Evolutionary conservation across 495 filamentous ascomycete species (phyloP).

Genomic region (Eremomyces bilateralis): DNA sequence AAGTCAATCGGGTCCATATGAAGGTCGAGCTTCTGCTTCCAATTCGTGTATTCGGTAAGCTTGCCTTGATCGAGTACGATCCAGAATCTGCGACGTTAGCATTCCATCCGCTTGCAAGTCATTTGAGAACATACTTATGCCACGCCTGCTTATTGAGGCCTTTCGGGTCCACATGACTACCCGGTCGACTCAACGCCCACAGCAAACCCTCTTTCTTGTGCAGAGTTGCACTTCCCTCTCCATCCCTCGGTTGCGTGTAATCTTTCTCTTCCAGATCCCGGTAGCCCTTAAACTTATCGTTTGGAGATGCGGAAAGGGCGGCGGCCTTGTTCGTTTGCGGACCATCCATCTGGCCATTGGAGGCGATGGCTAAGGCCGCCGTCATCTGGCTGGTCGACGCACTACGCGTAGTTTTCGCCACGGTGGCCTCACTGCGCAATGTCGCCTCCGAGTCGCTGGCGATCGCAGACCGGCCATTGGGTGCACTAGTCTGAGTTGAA

Average conservation of each 20-base stretch:
- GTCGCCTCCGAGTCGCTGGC: background rate
- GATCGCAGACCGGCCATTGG: background rate
- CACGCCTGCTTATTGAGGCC: constrained; percentile 91
- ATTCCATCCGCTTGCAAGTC: too few relatives aligned
- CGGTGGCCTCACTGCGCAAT: background rate
- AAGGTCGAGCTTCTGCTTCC: constrained; percentile 90
- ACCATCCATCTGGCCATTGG: background rate
- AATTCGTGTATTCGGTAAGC: constrained; percentile 95
- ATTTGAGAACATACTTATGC: constrained; percentile 88
- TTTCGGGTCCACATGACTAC: constrained; percentile 85
- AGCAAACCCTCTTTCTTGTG: constrained; percentile 78
- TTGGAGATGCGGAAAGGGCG: constrained; percentile 23
- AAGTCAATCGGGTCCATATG: constrained; percentile 98
- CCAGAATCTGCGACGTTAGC: constrained; percentile 81
- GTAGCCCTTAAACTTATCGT: constrained; percentile 58
- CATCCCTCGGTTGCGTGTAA: constrained; percentile 17
- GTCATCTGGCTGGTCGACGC: background rate
- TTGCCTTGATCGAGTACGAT: constrained; percentile 93
- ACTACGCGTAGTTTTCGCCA: background rate
- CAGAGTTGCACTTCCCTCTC: constrained; percentile 25
- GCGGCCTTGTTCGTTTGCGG: too few relatives aligned
- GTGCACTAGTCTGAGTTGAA: background rate
- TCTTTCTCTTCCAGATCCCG: constrained; percentile 76
- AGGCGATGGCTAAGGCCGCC: background rate
- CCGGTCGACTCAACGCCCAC: constrained; percentile 84